Evolutionary conservation across 208 protist species (phyloP).

Genomic region (Trypanosoma platydactyli): DNA sequence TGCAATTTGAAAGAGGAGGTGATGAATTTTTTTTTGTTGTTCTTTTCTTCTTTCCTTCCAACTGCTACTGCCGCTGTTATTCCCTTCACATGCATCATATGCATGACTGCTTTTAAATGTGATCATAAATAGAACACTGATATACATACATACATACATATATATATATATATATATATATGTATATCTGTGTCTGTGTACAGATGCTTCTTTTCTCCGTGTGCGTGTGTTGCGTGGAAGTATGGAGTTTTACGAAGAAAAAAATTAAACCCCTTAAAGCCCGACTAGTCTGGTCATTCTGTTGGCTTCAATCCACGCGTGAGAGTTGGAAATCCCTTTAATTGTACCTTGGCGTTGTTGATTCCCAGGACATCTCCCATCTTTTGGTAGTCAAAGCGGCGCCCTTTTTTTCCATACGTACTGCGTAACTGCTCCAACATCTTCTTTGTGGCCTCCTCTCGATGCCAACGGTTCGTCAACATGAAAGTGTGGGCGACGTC

Average conservation of each 20-base stretch:
- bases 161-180: too few relatives aligned
- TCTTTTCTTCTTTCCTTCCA: background rate
- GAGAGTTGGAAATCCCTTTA: slow-evolving; percentile 85
- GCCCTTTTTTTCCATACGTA: slow-evolving; percentile 79
- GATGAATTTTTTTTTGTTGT: background rate
- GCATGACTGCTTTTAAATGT: too few relatives aligned
- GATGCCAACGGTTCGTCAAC: slow-evolving; percentile 89
- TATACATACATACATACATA: background rate
- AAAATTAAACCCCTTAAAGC: too few relatives aligned
- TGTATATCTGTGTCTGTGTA: too few relatives aligned
- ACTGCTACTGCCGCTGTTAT: background rate
- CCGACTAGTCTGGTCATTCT: background rate
- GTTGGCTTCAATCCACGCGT: slow-evolving; percentile 60
- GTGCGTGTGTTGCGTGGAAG: too few relatives aligned
- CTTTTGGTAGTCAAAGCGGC: slow-evolving; percentile 87
- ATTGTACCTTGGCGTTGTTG: slow-evolving; percentile 90
- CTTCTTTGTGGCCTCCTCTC: slow-evolving; percentile 87
- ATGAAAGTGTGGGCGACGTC: slow-evolving; percentile 78
- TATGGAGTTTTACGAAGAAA: too few relatives aligned
- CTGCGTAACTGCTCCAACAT: slow-evolving; percentile 80
- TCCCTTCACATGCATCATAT: background rate
- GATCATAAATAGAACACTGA: too few relatives aligned
- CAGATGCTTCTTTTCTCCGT: too few relatives aligned
- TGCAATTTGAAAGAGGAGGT: slow-evolving; percentile 3
- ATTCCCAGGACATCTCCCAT: slow-evolving; percentile 92